Evolutionary conservation across 108 stramenopile genomes (phyloP).

Genomic region (Aurantiochytrium sp.): DNA sequence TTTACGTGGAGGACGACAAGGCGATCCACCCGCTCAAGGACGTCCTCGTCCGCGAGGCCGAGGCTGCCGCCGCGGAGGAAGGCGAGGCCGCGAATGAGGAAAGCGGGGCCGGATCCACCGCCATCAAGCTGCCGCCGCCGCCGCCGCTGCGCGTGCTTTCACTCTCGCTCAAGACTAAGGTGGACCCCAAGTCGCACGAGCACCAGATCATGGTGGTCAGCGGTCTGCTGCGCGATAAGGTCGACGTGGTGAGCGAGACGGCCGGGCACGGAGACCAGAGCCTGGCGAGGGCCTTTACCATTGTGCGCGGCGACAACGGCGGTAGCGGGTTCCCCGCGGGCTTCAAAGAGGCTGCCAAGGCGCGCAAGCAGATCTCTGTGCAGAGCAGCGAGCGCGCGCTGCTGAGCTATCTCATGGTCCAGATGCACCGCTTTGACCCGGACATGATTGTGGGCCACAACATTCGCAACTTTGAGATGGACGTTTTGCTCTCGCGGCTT

Average conservation of each 20-base stretch:
- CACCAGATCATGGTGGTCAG: slow-evolving; percentile 89
- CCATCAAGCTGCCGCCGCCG: slow-evolving; percentile 49
- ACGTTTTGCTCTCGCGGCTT: slow-evolving; percentile 84
- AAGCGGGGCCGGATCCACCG: too few species aligned
- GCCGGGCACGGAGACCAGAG: slow-evolving; percentile 34
- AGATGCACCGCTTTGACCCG: slow-evolving; percentile 87
- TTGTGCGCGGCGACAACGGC: slow-evolving; percentile 28
- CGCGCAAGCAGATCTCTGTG: neutral
- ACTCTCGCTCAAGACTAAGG: slow-evolving; percentile 89
- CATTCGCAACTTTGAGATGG: slow-evolving; percentile 91
- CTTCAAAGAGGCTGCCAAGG: slow-evolving; percentile 61
- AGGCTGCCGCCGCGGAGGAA: neutral
- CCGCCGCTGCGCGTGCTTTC: slow-evolving; percentile 79
- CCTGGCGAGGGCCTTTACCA: slow-evolving; percentile 37
- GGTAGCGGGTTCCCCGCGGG: slow-evolving; percentile 71
- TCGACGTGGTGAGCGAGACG: slow-evolving; percentile 69
- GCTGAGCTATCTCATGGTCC: slow-evolving; percentile 68
- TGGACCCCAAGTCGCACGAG: slow-evolving; percentile 86
- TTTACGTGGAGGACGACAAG: slow-evolving; percentile 72
- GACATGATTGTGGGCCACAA: slow-evolving; percentile 95
- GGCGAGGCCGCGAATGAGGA: neutral
- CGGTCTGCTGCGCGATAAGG: slow-evolving; percentile 78
- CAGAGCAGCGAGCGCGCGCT: slow-evolving; percentile 86
- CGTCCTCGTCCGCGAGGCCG: slow-evolving; percentile 31
- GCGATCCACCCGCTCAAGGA: slow-evolving; percentile 43